Conservation (phyloP, 306 rosid species). For the Fragaria iinumae region DNA sequence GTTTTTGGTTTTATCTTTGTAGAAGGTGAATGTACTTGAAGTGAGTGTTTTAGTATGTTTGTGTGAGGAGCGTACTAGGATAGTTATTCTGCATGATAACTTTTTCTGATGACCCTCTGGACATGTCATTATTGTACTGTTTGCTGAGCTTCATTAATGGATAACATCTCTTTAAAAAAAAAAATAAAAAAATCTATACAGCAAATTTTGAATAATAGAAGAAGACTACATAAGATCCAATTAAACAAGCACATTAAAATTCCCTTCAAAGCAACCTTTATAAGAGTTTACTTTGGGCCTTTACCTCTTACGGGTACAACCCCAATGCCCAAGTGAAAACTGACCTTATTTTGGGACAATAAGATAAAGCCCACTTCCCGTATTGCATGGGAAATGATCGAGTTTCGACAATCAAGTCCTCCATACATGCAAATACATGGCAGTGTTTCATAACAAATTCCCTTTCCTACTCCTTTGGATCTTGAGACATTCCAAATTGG, state of each 20-base stretch:
- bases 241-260: neutral
- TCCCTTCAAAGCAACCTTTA: neutral
- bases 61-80: too few relatives aligned
- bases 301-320: neutral
- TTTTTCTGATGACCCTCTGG: too few relatives aligned
- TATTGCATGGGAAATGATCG: slow-evolving; percentile 8
- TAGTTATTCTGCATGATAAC: too few relatives aligned
- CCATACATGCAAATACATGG: neutral
- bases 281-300: neutral
- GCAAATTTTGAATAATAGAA: neutral
- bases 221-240: neutral
- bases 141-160: too few relatives aligned
- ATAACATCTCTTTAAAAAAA: too few relatives aligned
- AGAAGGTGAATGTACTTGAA: too few relatives aligned
- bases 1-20: too few relatives aligned
- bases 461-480: slow-evolving; percentile 78
- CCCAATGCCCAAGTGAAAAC: neutral
- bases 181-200: neutral
- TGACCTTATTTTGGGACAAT: neutral
- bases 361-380: neutral
- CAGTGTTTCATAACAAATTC: slow-evolving; percentile 27
- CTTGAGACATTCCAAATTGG: slow-evolving; percentile 45
- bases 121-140: too few relatives aligned
- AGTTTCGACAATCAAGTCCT: neutral
- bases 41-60: too few relatives aligned